A percentile compares a stretch with the other conserved stretches of the same genome.
phyloP scores from a whole-genome alignment of 257 asterid species.

The Coffea canephora region DNA sequence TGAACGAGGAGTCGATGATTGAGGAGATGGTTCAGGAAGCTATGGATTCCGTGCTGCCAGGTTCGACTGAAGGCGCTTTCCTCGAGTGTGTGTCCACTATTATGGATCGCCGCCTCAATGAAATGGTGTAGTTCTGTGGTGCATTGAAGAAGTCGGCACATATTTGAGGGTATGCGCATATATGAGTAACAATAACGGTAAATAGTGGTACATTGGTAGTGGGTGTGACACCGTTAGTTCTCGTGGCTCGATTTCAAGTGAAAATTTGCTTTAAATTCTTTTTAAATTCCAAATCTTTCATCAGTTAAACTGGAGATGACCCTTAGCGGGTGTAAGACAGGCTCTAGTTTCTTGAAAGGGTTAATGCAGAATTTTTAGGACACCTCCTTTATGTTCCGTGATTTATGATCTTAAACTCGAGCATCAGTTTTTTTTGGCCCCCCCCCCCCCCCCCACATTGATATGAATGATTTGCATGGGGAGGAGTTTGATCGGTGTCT shows the following conservation, averaged over 20 bases:
- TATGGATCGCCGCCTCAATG: constrained; percentile 61
- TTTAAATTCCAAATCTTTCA: constrained; percentile 3
- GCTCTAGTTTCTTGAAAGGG: constrained; percentile 3
- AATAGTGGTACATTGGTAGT: background rate
- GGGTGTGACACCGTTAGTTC: background rate
- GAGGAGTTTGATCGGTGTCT: too few species aligned
- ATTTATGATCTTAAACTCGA: too few species aligned
- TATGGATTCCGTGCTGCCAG: constrained; percentile 58
- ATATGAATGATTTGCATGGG: background rate
- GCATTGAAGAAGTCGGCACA: constrained; percentile 15
- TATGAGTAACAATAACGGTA: background rate
- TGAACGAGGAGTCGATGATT: constrained; percentile 57
- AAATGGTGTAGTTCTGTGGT: constrained; percentile 23
- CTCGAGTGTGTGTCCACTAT: constrained; percentile 57
- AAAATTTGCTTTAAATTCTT: background rate
- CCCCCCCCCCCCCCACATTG: too few species aligned
- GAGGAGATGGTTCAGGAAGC: constrained; percentile 80
- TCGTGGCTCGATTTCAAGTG: constrained; percentile 3
- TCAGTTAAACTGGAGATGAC: constrained; percentile 11
- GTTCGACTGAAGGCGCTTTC: constrained; percentile 65
- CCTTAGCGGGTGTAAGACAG: constrained; percentile 9
- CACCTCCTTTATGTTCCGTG: background rate
- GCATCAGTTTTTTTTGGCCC: too few species aligned
- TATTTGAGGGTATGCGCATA: constrained; percentile 31
- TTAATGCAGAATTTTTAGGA: background rate